These are phyloP conservation scores for Penicillium vulpinum DNA, from an alignment of 2,329 filamentous ascomycete genomes.

Conservation along the genomic window DNA sequence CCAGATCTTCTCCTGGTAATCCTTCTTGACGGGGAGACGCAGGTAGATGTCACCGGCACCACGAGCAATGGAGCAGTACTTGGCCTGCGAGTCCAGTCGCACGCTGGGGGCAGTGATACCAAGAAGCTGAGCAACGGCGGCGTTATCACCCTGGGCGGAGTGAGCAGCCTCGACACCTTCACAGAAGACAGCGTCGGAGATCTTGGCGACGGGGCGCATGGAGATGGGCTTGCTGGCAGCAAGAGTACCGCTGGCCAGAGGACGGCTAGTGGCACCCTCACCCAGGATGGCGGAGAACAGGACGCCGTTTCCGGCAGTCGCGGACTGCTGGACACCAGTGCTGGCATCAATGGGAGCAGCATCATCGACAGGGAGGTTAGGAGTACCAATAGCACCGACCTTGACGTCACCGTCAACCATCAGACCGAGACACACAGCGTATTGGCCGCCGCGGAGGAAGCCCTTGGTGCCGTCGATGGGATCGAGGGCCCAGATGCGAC, in stretches of 20 bases:
- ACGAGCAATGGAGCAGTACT: slow-evolving; percentile 92
- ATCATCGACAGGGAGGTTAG: slow-evolving; percentile 90
- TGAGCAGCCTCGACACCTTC: slow-evolving; percentile 94
- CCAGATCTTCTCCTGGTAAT: slow-evolving; percentile 99
- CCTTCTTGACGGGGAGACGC: slow-evolving; percentile 77
- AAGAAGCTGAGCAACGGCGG: slow-evolving; percentile 76
- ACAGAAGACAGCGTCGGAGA: slow-evolving; percentile 85
- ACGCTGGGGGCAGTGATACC: slow-evolving; percentile 89
- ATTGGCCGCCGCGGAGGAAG: slow-evolving; percentile 93
- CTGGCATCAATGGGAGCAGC: slow-evolving; percentile 66
- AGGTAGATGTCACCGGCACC: slow-evolving; percentile 95
- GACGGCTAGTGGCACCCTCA: slow-evolving; percentile 75
- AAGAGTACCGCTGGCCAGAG: slow-evolving; percentile 58
- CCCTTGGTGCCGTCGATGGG: slow-evolving; percentile 98
- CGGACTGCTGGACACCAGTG: slow-evolving; percentile 72
- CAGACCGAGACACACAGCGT: slow-evolving; percentile 89
- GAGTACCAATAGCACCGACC: slow-evolving; percentile 91
- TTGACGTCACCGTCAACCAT: slow-evolving; percentile 93
- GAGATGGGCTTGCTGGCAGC: slow-evolving; percentile 62
- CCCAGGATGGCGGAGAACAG: slow-evolving; percentile 82
- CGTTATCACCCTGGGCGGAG: slow-evolving; percentile 85
- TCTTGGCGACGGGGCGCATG: slow-evolving; percentile 75
- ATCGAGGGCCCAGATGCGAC: slow-evolving; percentile 89
- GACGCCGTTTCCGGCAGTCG: slow-evolving; percentile 76
- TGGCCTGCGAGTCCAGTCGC: slow-evolving; percentile 96